Evolutionary conservation across 352 stramenopile species (phyloP), one percentile per base, ranked within the genome.

Genomic region (Pythium myriotylum): DNA sequence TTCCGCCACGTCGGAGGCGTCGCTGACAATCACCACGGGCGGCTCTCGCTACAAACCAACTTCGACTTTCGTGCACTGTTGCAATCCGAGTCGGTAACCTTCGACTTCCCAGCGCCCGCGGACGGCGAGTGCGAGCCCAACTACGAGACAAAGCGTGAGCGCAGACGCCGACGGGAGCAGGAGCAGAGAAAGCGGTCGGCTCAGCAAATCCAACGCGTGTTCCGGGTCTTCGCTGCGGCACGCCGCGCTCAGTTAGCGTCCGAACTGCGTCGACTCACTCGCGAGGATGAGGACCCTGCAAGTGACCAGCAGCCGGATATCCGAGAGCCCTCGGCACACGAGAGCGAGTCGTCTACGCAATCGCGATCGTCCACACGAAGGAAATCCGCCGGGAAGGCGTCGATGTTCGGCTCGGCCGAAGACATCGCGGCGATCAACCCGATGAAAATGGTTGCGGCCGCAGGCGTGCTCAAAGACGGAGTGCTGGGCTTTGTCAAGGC

Each of bases 1-100:
- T 66, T 88, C 5, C 81, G 81, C n/a, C 75, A 87, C 33, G 64
- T 83, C 35, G 81, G 67, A 6, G 48, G 73, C n/a, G 77, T 88
- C 2, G 70, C 76, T 3, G 79, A 90, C 53, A 90, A 90, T 52
- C 79, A 90, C 47, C 37, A 82, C 2, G 79, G 79, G 0, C 67
- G 70, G 29, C 37, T 88, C 16, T 71, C 68, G 20, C 62, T 70
- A 8, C 81, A 90, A 29, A 88, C 74, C 37, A 85, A 69, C 7
- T 54, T 86, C 10, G 75, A 88, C 51, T 84, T 90, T 16, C 79
- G 79, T 16, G 73, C 73, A 17, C 59, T 88, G 32, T 32, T 88
- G 4, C 70, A 78, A 16, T 81, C 65, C 0, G 61, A 62, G 5
- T 2, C 49, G n/a, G 46, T 61, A 0, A 40, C 16, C 4, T 65